These are phyloP conservation scores for Ophiorrhiza pumila DNA, from an alignment of 257 asterid genomes.

Conservation along the genomic window DNA sequence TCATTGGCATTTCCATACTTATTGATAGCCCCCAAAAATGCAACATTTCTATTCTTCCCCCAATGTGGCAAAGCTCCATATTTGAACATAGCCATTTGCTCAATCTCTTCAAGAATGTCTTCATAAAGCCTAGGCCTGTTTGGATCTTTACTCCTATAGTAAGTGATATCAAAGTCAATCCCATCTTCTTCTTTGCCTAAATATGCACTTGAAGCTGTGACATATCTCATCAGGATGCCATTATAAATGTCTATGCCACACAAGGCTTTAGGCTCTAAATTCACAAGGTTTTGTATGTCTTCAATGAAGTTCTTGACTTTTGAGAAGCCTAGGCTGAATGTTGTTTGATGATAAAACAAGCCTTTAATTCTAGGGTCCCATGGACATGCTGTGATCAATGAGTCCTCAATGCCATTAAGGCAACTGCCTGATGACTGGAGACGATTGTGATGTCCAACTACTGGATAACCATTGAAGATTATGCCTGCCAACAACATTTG, in stretches of 20 bases:
- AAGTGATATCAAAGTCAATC: constrained; percentile 27
- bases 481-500: constrained; percentile 13
- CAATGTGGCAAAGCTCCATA: constrained; percentile 33
- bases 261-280: constrained; percentile 14
- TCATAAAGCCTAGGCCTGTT: constrained; percentile 25
- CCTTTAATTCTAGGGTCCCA: constrained; percentile 31
- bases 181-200: constrained; percentile 31
- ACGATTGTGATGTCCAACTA: constrained; percentile 26
- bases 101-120: constrained; percentile 28
- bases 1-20: constrained; percentile 20
- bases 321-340: constrained; percentile 23
- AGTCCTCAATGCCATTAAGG: constrained; percentile 22
- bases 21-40: constrained; percentile 22
- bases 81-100: constrained; percentile 25
- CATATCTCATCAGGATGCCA: constrained; percentile 28
- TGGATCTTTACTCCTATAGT: constrained; percentile 26
- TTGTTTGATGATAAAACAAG: constrained; percentile 22
- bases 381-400: constrained; percentile 20
- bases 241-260: constrained; percentile 22
- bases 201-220: constrained; percentile 27
- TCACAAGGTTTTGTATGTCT: constrained; percentile 17
- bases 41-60: constrained; percentile 33
- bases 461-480: constrained; percentile 21
- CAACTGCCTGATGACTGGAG: constrained; percentile 31
- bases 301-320: constrained; percentile 24